phyloP scores from a whole-genome alignment of 2,329 filamentous ascomycete species.

The Ceratocystiopsis brevicomis region DNA sequence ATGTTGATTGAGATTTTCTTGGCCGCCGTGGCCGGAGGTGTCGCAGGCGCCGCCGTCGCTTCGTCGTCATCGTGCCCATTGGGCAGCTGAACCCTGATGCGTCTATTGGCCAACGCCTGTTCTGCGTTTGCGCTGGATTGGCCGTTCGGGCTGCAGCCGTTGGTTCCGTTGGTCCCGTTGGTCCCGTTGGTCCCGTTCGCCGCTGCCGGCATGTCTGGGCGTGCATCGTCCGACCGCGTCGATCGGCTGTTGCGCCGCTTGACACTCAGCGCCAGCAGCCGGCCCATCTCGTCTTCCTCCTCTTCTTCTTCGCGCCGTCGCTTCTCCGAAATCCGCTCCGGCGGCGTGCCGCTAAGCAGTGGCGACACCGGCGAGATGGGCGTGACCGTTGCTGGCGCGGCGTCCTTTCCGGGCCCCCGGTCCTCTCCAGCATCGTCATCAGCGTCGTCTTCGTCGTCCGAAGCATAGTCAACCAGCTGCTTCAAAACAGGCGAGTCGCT shows the following conservation, averaged over 20 bases:
- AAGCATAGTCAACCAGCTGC: slow-evolving; percentile 77
- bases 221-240: slow-evolving; percentile 16
- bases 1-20: slow-evolving; percentile 9
- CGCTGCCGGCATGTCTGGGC: background rate
- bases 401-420: background rate
- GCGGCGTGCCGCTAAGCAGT: slow-evolving; percentile 22
- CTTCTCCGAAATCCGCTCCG: slow-evolving; percentile 72
- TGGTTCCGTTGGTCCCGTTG: background rate
- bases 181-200: background rate
- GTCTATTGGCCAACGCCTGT: no score
- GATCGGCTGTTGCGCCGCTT: slow-evolving; percentile 37
- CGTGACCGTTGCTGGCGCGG: background rate
- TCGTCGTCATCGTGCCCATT: no score
- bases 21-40: background rate
- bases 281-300: slow-evolving; percentile 79
- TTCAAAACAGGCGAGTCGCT: slow-evolving; percentile 41
- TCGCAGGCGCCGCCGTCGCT: background rate
- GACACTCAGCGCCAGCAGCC: slow-evolving; percentile 46
- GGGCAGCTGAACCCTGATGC: no score
- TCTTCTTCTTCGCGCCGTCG: slow-evolving; percentile 83
- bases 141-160: no score
- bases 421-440: slow-evolving; percentile 2
- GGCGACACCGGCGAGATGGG: background rate
- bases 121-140: no score
- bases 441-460: slow-evolving; percentile 56